phyloP scores from a whole-genome alignment of 306 rosid species.

The Bauhinia variegata region DNA sequence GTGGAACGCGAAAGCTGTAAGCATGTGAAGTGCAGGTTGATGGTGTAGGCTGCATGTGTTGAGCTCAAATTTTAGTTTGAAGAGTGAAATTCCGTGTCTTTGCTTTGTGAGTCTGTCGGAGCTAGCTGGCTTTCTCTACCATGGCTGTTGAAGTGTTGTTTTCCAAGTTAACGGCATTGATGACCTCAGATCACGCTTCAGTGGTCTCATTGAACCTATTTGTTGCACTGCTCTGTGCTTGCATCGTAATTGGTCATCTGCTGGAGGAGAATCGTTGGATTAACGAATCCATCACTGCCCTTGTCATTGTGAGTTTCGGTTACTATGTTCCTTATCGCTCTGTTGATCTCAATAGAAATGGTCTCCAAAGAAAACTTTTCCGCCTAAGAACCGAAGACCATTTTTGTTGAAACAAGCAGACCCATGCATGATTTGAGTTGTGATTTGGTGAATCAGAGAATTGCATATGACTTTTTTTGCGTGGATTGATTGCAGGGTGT shows the following conservation, averaged over 20 bases:
- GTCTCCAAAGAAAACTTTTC: no score
- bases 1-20: conserved; percentile 6
- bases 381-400: no score
- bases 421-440: background rate
- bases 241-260: conserved; percentile 86
- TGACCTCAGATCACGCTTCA: conserved; percentile 69
- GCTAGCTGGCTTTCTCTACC: background rate
- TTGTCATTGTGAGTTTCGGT: conserved; percentile 65
- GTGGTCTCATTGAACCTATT: conserved; percentile 87
- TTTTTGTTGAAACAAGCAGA: no score
- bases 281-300: conserved; percentile 92
- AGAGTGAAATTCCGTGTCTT: background rate
- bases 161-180: conserved; percentile 38
- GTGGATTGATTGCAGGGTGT: conserved; percentile 62
- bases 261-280: conserved; percentile 88
- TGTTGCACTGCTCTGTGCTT: conserved; percentile 86
- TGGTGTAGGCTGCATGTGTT: background rate
- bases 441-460: conserved; percentile 6
- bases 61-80: conserved; percentile 2
- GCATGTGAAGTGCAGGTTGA: conserved; percentile 16
- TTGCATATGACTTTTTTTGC: background rate
- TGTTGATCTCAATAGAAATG: no score
- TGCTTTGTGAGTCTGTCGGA: background rate
- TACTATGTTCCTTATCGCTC: background rate
- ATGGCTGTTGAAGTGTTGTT: conserved; percentile 30